Base-by-base conservation (phyloP, 2,329 filamentous ascomycete species). In the Thermochaetoides dissita region DNA sequence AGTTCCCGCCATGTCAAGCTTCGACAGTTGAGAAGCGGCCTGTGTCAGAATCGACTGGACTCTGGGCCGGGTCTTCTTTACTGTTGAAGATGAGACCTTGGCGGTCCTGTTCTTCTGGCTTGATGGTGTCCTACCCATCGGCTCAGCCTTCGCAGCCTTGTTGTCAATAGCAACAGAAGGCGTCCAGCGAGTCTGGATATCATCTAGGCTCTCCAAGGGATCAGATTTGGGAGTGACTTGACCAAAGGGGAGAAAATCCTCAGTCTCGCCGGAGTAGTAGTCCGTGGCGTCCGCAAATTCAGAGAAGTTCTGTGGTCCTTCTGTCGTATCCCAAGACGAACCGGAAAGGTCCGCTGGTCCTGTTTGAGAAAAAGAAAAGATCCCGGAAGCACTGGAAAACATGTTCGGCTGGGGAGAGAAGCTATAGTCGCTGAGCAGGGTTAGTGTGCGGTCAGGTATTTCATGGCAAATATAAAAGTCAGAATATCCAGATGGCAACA, bases 251-350 rank as follows among this genome's bases (percentile, higher is more conserved):
- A 68, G 71, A 53, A 68, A 71, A 43, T 74, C 71, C 63, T 74
- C 72, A 53, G 64, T 52, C 49, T 75, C 71, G 66, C 66, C 68
- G 53, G 64, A 60, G 51, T 65, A 63, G 51, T 61, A 60, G 49
- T 67, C 68, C 63, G 64, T 67, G 56, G 64, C 62, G 54, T 70
- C 67, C 56, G 66, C 61, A 57, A 66, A 69, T 51, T 69, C 66
- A 59, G 64, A 65, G 59, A 74, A 72, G 69, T 71, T 72, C 68
- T 75, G 72, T 71, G 69, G 55, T 56, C 70, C 71, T 69, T 76
- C 72, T 65, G 69, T 62, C 57, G 67, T 57, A 53, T 68, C 71
- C 72, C 72, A 76, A 56, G 69, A 63, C 57, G 69, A 65, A 63
- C 69, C 65, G 53, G 59, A 59, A 46, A 72, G 66, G 66, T 73